These are phyloP conservation scores for Russula lepida DNA, from an alignment of 768 basidiomycete genomes.

Conservation along the genomic window DNA sequence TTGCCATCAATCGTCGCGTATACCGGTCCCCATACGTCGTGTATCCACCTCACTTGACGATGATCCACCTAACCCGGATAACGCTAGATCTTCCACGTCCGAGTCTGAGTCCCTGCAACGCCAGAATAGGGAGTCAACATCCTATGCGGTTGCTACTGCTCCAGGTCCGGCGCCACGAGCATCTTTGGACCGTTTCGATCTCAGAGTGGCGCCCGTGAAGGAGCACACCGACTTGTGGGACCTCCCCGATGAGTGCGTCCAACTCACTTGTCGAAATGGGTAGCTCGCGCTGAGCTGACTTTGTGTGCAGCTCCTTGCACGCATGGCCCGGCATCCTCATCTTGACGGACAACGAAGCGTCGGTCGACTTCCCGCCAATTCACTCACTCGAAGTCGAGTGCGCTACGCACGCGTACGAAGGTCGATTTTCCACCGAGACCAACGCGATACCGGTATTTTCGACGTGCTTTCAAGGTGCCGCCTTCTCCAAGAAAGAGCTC, in stretches of 20 bases:
- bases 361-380: constrained; percentile 3
- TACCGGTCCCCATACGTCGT: background rate
- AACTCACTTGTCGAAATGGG: background rate
- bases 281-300: background rate
- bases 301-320: constrained; percentile 3
- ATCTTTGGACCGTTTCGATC: constrained; percentile 18
- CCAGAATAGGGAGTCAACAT: background rate
- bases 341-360: constrained; percentile 13
- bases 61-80: background rate
- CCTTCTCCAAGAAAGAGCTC: background rate
- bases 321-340: constrained; percentile 19
- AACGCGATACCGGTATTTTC: constrained; percentile 19
- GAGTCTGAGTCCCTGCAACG: background rate
- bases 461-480: constrained; percentile 2
- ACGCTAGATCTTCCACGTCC: background rate
- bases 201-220: constrained; percentile 12
- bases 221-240: constrained; percentile 21
- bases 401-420: constrained; percentile 20
- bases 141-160: constrained; percentile 1
- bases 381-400: constrained; percentile 13
- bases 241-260: constrained; percentile 17
- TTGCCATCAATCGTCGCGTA: background rate
- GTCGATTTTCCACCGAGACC: constrained; percentile 19
- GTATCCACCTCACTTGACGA: background rate
- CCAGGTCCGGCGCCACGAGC: background rate